These are phyloP conservation scores for Neurospora sp. DNA, from an alignment of 495 filamentous ascomycete genomes.

Conservation along the genomic window DNA sequence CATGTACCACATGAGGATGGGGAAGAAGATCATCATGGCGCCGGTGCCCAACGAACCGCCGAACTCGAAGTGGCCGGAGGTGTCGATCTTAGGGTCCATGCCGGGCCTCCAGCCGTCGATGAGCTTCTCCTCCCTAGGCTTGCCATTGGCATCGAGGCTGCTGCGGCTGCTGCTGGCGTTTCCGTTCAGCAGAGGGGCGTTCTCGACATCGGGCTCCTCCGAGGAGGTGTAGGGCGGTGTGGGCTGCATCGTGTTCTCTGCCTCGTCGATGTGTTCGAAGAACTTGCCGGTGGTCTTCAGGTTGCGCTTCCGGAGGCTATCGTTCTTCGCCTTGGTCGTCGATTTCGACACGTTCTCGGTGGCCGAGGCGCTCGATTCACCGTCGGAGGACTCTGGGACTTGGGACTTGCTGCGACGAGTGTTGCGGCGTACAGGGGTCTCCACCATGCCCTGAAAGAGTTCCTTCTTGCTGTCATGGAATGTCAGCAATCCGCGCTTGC, in stretches of 20 bases:
- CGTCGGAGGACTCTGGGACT: constrained; percentile 31
- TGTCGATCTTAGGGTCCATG: constrained; percentile 68
- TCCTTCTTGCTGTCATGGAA: constrained; percentile 35
- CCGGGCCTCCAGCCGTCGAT: constrained; percentile 60
- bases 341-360: constrained; percentile 9
- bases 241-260: constrained; percentile 12
- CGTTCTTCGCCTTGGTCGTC: constrained; percentile 1
- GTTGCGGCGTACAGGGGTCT: constrained; percentile 31
- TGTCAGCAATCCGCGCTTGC: not conserved
- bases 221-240: constrained; percentile 16
- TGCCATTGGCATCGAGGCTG: constrained; percentile 16
- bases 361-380: constrained; percentile 31
- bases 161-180: constrained; percentile 14
- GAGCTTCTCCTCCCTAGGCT: constrained; percentile 30
- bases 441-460: constrained; percentile 42
- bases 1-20: constrained; percentile 95
- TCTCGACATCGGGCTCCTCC: constrained; percentile 22
- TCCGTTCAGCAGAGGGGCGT: constrained; percentile 10
- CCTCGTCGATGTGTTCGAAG: constrained; percentile 34
- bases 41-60: constrained; percentile 68
- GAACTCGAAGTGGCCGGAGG: constrained; percentile 78
- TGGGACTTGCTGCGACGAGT: constrained; percentile 33
- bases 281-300: constrained; percentile 26
- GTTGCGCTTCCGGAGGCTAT: constrained; percentile 22
- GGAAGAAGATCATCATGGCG: constrained; percentile 87